phyloP scores from a whole-genome alignment of 2,329 filamentous ascomycete genomes.

The Tolypocladium ovalisporum region DNA sequence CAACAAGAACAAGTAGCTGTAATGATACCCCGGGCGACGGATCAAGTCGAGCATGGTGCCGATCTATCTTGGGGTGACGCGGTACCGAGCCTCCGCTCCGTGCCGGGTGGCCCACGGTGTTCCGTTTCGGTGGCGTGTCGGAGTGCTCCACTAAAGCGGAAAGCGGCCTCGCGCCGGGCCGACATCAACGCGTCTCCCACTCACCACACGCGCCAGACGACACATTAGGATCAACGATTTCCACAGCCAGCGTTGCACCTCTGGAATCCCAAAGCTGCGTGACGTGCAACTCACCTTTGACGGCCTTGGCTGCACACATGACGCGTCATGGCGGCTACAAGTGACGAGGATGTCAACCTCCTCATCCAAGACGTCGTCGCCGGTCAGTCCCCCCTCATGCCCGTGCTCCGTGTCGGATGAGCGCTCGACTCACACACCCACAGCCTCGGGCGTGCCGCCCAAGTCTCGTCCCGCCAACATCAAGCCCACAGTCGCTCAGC shows the following conservation, averaged over 20 bases:
- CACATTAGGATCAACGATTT: too few species aligned
- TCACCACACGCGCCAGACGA: background rate
- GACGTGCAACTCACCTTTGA: background rate
- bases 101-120: background rate
- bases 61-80: background rate
- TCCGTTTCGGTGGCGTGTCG: background rate
- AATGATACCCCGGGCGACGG: background rate
- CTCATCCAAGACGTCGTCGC: constrained; percentile 26
- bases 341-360: constrained; percentile 20
- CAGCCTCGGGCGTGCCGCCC: constrained; percentile 49
- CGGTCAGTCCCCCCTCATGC: constrained; percentile 9
- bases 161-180: background rate
- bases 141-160: background rate
- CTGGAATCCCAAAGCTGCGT: background rate
- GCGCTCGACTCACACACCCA: background rate
- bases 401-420: background rate
- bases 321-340: constrained; percentile 12
- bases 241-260: background rate
- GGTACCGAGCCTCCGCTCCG: background rate
- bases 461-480: constrained; percentile 56
- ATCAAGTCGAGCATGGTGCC: background rate
- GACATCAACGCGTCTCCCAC: background rate
- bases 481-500: constrained; percentile 51
- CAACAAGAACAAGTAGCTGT: background rate
- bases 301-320: background rate